Conservation (phyloP, 164 flowering plant genomes). For the Umbilicus rupestris region DNA sequence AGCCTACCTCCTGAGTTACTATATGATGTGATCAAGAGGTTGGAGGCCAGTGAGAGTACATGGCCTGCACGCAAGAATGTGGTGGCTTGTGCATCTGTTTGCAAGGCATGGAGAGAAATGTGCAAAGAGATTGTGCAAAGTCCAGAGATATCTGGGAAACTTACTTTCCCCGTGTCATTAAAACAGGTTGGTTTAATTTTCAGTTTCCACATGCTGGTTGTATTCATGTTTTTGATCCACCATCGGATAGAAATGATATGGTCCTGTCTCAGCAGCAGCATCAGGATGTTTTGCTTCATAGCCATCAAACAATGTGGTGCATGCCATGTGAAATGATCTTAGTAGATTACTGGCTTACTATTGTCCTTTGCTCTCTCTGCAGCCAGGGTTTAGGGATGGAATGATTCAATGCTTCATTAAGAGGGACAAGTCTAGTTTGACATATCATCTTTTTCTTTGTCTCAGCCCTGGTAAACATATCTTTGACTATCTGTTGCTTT, state of each 20-base stretch:
- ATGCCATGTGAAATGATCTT: not conserved
- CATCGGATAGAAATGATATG: not conserved
- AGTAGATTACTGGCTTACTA: not conserved
- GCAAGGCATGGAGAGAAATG: conserved; percentile 10
- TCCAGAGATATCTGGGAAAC: conserved; percentile 8
- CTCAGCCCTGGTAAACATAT: conserved; percentile 7
- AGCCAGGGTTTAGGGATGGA: conserved; percentile 11
- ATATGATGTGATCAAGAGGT: conserved; percentile 4
- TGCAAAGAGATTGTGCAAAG: conserved; percentile 9
- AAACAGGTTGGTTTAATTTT: conserved; percentile 3
- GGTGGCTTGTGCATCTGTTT: conserved; percentile 8
- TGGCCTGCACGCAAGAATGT: conserved; percentile 10
- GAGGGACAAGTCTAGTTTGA: conserved; percentile 6
- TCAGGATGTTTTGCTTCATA: not conserved
- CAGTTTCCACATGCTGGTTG: not conserved
- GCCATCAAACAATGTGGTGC: not conserved
- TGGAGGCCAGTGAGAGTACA: conserved; percentile 11
- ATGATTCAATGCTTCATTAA: conserved; percentile 8
- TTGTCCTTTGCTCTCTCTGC: not conserved
- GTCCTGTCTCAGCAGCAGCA: not conserved
- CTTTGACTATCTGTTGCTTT: not conserved
- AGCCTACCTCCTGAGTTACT: conserved; percentile 8
- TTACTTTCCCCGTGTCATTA: conserved; percentile 5
- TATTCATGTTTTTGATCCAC: not conserved
- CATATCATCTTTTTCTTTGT: conserved; percentile 9